These are phyloP conservation scores for Pyrus hybrid DNA, from an alignment of 331 rosid genomes.

Conservation along the genomic window DNA sequence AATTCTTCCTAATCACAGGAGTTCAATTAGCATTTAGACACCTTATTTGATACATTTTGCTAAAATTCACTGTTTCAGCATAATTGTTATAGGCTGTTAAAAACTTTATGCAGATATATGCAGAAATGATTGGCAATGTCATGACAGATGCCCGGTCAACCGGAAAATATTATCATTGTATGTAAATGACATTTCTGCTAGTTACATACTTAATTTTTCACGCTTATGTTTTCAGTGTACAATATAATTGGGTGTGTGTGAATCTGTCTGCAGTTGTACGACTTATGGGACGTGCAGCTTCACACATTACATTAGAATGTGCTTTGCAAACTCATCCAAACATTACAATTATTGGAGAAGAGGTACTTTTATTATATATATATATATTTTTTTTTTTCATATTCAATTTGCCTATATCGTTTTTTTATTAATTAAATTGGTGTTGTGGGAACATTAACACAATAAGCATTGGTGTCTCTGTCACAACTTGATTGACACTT, in stretches of 20 bases:
- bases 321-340: constrained; percentile 98
- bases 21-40: neutral
- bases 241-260: neutral
- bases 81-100: neutral
- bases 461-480: neutral
- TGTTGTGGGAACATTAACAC: neutral
- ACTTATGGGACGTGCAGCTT: constrained; percentile 99
- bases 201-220: neutral
- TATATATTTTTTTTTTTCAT: neutral
- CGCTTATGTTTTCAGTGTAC: neutral
- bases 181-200: constrained; percentile 11
- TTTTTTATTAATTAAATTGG: neutral
- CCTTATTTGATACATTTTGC: neutral
- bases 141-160: constrained; percentile 98
- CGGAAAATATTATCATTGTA: constrained; percentile 97
- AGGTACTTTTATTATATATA: constrained; percentile 38
- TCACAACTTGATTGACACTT: neutral
- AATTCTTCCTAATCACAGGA: neutral
- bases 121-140: constrained; percentile 99
- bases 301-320: constrained; percentile 95
- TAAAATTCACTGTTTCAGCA: neutral
- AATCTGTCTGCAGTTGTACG: constrained; percentile 71
- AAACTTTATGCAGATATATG: constrained; percentile 59
- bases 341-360: constrained; percentile 91
- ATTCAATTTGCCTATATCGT: neutral